Conservation (phyloP, 345 rosid species). For the Ricinus communis region DNA sequence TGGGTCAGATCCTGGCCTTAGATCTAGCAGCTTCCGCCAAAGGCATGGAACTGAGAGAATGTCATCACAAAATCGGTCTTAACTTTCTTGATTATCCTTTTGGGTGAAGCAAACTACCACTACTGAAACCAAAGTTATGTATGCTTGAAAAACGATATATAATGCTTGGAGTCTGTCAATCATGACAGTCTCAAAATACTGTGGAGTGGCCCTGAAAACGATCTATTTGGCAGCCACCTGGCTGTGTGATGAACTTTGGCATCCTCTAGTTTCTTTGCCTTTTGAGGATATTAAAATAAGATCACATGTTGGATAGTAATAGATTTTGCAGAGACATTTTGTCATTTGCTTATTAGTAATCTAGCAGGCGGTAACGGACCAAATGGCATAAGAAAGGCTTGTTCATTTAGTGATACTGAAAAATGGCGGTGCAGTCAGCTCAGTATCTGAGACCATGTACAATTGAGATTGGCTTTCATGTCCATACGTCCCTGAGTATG, state of each 20-base stretch:
- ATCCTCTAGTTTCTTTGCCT: slow-evolving; percentile 41
- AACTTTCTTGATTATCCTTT: slow-evolving; percentile 26
- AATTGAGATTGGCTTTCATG: too few relatives aligned
- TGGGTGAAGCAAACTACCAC: slow-evolving; percentile 37
- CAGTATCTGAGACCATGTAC: too few relatives aligned
- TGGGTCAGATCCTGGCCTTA: slow-evolving; percentile 42
- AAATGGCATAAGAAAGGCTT: too few relatives aligned
- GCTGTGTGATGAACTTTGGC: slow-evolving; percentile 43
- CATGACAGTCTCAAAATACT: slow-evolving; percentile 32
- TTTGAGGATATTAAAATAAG: slow-evolving; percentile 43
- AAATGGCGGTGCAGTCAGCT: too few relatives aligned
- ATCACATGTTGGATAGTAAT: slow-evolving; percentile 13
- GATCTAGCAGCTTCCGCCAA: slow-evolving; percentile 60
- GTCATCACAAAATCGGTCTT: slow-evolving; percentile 55
- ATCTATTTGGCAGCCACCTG: slow-evolving; percentile 35
- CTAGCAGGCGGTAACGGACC: too few relatives aligned
- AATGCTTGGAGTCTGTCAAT: slow-evolving; percentile 38
- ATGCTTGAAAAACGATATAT: slow-evolving; percentile 63
- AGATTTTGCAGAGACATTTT: background rate
- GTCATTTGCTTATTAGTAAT: too few relatives aligned
- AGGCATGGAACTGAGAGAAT: slow-evolving; percentile 74
- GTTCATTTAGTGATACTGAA: too few relatives aligned
- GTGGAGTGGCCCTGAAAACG: slow-evolving; percentile 40
- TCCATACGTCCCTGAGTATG: too few relatives aligned
- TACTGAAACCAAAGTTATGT: slow-evolving; percentile 45